Conservation (phyloP, 352 stramenopile species). For the Globisporangium mamillatum region DNA sequence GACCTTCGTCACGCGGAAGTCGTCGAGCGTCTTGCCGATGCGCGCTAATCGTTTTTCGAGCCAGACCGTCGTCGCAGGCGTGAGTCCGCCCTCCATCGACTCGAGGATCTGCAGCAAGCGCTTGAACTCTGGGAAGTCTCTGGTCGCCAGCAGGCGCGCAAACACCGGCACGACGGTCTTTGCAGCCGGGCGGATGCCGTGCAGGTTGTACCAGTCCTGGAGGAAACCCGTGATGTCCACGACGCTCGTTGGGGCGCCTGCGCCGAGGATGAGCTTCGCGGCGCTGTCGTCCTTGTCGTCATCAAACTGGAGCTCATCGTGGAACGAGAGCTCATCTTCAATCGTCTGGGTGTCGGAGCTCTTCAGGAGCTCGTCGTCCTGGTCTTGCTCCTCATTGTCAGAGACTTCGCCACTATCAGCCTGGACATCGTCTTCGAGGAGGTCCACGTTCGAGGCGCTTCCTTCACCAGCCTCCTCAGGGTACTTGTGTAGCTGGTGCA, state of each 20-base stretch:
- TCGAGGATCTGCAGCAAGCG: constrained; percentile 77
- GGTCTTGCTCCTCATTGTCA: constrained; percentile 26
- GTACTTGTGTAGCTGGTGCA: constrained; percentile 39
- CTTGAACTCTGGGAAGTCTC: constrained; percentile 57
- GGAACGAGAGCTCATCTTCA: constrained; percentile 41
- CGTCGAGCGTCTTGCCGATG: constrained; percentile 54
- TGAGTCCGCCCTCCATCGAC: constrained; percentile 66
- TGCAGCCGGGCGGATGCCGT: constrained; percentile 53
- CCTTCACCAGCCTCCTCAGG: constrained; percentile 5
- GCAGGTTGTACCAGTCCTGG: constrained; percentile 87
- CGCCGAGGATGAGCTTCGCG: constrained; percentile 28
- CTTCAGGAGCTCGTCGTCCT: constrained; percentile 30
- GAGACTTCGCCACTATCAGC: constrained; percentile 9
- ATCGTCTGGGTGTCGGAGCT: constrained; percentile 42
- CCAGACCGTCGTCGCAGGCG: constrained; percentile 64
- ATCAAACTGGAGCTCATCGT: constrained; percentile 35
- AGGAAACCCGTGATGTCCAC: constrained; percentile 71
- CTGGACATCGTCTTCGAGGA: constrained; percentile 18
- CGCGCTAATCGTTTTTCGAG: constrained; percentile 63
- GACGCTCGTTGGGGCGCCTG: constrained; percentile 38
- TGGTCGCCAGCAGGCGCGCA: constrained; percentile 45
- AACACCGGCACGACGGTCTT: constrained; percentile 80
- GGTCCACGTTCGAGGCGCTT: neutral
- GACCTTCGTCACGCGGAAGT: constrained; percentile 34
- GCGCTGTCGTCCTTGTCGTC: constrained; percentile 31